A percentile compares a stretch with the other conserved stretches of the same genome.
Conservation (phyloP, 2,329 filamentous ascomycete genomes). For the Hypoxylon sp. region DNA sequence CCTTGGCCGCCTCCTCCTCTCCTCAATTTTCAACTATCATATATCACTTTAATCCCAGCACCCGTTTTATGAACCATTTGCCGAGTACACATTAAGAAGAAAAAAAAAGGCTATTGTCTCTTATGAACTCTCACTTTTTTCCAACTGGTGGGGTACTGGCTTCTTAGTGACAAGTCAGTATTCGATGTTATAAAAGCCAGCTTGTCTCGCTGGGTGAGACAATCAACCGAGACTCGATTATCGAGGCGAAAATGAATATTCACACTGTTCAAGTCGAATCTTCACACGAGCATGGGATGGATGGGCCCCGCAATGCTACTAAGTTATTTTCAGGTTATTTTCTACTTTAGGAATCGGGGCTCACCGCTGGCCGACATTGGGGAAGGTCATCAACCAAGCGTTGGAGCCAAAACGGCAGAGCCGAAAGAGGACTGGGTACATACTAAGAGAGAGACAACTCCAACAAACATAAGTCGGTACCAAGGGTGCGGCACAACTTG, state of each 20-base stretch:
- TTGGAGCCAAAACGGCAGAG: conserved; percentile 25
- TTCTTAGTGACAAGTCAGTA: conserved; percentile 38
- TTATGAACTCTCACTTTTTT: conserved; percentile 20
- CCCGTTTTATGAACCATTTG: conserved; percentile 35
- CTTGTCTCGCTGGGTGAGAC: conserved; percentile 37
- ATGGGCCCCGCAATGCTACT: conserved; percentile 31
- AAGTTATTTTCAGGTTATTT: conserved; percentile 13
- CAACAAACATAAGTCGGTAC: conserved; percentile 35
- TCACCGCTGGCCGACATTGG: conserved; percentile 34
- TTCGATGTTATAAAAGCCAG: conserved; percentile 21
- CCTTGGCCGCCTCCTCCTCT: conserved; percentile 3
- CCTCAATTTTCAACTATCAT: conserved; percentile 41
- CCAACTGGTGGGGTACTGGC: conserved; percentile 32
- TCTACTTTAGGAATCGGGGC: conserved; percentile 18
- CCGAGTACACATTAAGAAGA: conserved; percentile 29
- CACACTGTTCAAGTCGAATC: conserved; percentile 11
- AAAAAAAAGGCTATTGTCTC: conserved; percentile 24
- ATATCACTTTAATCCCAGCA: conserved; percentile 43
- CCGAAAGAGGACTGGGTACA: conserved; percentile 16
- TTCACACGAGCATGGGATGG: conserved; percentile 1
- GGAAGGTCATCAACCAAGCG: conserved; percentile 25
- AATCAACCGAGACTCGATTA: conserved; percentile 11
- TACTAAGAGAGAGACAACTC: conserved; percentile 17
- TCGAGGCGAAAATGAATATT: conserved; percentile 10
- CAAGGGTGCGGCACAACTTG: conserved; percentile 28